Evolutionary conservation across 2,329 filamentous ascomycete genomes (phyloP), one percentile per base, ranked within the genome.

Genomic region (Biscogniauxia marginata): DNA sequence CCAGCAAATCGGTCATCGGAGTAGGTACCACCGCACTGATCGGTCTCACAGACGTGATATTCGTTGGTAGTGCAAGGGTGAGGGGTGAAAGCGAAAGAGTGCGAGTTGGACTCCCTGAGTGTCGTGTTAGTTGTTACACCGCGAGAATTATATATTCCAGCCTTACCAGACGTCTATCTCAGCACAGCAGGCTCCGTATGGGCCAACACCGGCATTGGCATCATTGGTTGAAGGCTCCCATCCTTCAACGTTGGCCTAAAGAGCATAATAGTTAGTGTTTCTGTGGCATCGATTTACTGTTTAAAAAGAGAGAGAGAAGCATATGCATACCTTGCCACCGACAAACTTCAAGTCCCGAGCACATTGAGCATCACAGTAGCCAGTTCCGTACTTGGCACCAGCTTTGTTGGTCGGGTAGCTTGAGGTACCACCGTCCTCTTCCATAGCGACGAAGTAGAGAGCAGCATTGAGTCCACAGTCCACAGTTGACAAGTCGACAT

Each of bases 391-490:
- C 70, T 83, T 84, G 24, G 68, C 68, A 53, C 68, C 68, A 23
- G 74, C 75, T 62, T 74, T 74, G 71, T 78, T 84, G 69, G 69
- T 75, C 6, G 71, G 43, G 68, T 77, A 79, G 64, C 76, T 78
- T 58, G 66, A 64, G 70, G 75, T 69, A 46, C 81, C 82, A 60
- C 82, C 82, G 54, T 84, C 80, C 24, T 76, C 74, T 48, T 82
- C 78, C 83, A 85, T 85, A 63, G 77, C 71, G 50, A 78, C 75
- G 54, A 82, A 76, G 71, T 87, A 87, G 22, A 87, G 71, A 34
- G 84, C 84, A 52, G 84, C 85, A 70, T 88, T 87, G 54, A 88
- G 71, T 58, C 85, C 85, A 63, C 85, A 88, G 52, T 69, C 68
- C 34, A 87, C 76, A 57, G 80, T 79, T 24, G 84, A 86, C 34